A percentile compares a stretch with the other conserved stretches of the same genome.
These are phyloP conservation scores for Quercus gilva DNA, from an alignment of 306 rosid genomes.

Conservation along the genomic window DNA sequence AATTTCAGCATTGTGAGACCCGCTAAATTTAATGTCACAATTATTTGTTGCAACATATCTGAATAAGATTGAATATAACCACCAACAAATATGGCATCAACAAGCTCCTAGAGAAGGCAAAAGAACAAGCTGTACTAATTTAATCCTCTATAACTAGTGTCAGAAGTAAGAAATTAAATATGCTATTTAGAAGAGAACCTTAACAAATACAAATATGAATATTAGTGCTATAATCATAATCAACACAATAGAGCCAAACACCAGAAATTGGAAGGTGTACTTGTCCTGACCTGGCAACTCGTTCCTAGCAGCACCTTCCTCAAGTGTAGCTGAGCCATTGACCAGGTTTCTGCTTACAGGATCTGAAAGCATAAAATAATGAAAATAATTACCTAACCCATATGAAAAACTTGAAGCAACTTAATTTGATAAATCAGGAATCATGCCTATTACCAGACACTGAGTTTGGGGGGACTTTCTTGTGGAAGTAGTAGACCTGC, in stretches of 20 bases:
- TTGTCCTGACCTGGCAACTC: constrained; percentile 40
- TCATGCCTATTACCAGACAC: constrained; percentile 39
- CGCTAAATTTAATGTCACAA: too few relatives aligned
- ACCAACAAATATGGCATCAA: not conserved
- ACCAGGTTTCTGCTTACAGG: constrained; percentile 25
- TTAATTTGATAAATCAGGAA: not conserved
- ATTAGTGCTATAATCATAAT: constrained; percentile 11
- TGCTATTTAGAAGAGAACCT: not conserved
- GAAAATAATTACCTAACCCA: constrained; percentile 6
- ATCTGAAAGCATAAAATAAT: constrained; percentile 35
- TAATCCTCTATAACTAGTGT: not conserved
- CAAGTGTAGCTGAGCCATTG: constrained; percentile 24
- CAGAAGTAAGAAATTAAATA: constrained; percentile 14
- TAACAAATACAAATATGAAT: constrained; percentile 7
- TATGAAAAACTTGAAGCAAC: constrained; percentile 3
- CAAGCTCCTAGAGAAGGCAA: not conserved
- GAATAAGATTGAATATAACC: not conserved
- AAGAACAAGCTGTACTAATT: not conserved
- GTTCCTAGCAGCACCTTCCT: constrained; percentile 37
- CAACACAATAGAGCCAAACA: constrained; percentile 5
- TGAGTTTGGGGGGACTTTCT: constrained; percentile 39
- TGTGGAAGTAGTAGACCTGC: constrained; percentile 77
- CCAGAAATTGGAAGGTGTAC: constrained; percentile 17
- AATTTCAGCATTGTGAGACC: not conserved
- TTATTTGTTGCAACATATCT: not conserved